Conservation (phyloP, 441 rosid species). For the Adansonia rubrostipa region DNA sequence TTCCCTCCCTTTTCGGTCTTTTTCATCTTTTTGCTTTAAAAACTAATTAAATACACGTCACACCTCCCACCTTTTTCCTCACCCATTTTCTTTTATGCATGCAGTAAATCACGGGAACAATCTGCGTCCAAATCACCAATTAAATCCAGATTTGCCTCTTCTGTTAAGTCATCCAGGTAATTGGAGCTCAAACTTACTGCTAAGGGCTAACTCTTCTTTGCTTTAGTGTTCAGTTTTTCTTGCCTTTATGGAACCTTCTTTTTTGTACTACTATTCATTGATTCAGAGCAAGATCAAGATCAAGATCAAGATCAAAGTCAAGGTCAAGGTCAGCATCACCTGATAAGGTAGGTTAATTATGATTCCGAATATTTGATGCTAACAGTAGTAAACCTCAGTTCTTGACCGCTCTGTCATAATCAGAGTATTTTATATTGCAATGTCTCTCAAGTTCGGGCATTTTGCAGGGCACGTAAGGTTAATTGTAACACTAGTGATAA, state of each 20-base stretch:
- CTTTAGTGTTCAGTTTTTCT: slow-evolving; percentile 13
- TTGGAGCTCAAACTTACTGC: neutral
- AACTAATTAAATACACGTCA: neutral
- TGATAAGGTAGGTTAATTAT: slow-evolving; percentile 43
- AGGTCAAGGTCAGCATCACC: slow-evolving; percentile 65
- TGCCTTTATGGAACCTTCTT: neutral
- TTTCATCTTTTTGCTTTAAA: neutral
- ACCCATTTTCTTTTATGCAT: neutral
- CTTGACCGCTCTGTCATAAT: neutral
- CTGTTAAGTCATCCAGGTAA: slow-evolving; percentile 61
- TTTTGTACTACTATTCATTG: neutral
- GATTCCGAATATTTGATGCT: neutral
- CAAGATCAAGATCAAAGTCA: slow-evolving; percentile 56
- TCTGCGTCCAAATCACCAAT: slow-evolving; percentile 64
- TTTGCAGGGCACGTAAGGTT: neutral
- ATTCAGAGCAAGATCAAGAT: slow-evolving; percentile 49
- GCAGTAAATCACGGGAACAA: slow-evolving; percentile 68
- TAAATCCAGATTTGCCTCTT: slow-evolving; percentile 74
- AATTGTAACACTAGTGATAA: no score
- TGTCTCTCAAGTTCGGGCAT: neutral
- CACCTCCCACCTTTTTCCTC: neutral
- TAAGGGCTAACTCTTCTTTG: slow-evolving; percentile 2
- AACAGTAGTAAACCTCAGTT: neutral
- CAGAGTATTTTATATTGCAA: no score
- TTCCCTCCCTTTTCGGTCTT: neutral